Base-by-base conservation (phyloP, 78 protist species). In the Dictyostelium capitatum region DNA sequence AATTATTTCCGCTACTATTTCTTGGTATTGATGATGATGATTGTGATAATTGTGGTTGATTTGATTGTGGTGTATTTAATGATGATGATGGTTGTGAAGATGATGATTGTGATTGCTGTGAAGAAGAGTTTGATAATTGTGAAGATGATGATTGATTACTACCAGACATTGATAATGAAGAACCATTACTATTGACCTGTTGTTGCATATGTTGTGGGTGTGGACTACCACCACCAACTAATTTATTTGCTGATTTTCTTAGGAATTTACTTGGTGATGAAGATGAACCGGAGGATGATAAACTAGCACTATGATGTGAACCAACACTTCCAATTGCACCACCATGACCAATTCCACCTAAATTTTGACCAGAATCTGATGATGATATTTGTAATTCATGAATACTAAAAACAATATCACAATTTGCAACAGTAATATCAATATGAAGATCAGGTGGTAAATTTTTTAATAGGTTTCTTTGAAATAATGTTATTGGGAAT, bases 381-480 rank as follows among this genome's bases (percentile, higher is more conserved):
- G 83, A 79, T 28, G 81, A 19, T 19, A 87, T 87, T 17, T 70
- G 81, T 17, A 87, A 30, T 37, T 87, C 93, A 65, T 87, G 82
- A 32, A 87, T 30, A 77, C 93, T 87, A 23, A 87, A 25, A 14
- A 87, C 78, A 30, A 87, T 19, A 14, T 87, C 93, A 37, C 93
- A 87, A 32, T 87, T 87, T 1, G 93, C 32, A 9, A 87, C 48
- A 3, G 93, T 64, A 19, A 77, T 28, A 67, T 87, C 80, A 0
- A 87, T 82, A 64, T 87, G 79, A 28, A 87, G 64, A 41, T 87
- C 93, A 28, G 80, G 80, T 74, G 93, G 93, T 17, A 87, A 30
- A 28, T 82, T 82, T 46, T 87, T 82, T 37, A 87, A 87, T 10
- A 87, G 67, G 25, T 53, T 87, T 28, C 79, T 43, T 37, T 77